Percentiles rank a stretch among this genome's conserved stretches.
Conservation (phyloP, 2,329 filamentous ascomycete species). For the Hortaea werneckii region DNA sequence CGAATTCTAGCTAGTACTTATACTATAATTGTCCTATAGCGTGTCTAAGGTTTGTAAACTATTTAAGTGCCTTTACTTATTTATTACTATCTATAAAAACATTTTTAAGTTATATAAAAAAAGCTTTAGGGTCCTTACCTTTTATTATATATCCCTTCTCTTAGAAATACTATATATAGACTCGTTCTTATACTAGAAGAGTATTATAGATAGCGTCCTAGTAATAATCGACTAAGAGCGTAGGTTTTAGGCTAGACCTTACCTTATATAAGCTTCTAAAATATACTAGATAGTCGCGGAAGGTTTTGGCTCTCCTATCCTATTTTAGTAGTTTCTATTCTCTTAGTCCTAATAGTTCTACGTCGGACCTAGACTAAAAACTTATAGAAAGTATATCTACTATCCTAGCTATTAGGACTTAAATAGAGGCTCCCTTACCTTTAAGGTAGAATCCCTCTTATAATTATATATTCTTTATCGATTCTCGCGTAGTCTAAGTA, state of each 20-base stretch:
- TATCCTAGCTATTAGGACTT: neutral
- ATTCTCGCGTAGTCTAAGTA: no score
- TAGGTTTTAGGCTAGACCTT: neutral
- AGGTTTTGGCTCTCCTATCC: neutral
- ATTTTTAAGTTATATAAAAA: slow-evolving; percentile 6
- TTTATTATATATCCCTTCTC: neutral
- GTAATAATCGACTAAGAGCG: neutral
- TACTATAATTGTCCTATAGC: slow-evolving; percentile 4
- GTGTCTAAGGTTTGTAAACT: slow-evolving; percentile 4
- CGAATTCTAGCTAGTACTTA: slow-evolving; percentile 9
- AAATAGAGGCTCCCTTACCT: no score
- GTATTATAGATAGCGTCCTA: neutral
- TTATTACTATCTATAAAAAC: slow-evolving; percentile 8
- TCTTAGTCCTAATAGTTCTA: no score
- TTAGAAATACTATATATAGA: no score
- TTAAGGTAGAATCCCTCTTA: no score
- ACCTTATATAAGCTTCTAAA: neutral
- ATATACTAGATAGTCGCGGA: neutral
- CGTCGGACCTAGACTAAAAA: no score
- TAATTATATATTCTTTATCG: no score
- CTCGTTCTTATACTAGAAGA: neutral
- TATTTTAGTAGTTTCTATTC: neutral
- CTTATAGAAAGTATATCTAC: no score
- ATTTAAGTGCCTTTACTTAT: no score
- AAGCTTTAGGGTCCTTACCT: slow-evolving; percentile 6